Base-by-base conservation (phyloP, 352 stramenopile genomes). In the Pythium biforme region DNA sequence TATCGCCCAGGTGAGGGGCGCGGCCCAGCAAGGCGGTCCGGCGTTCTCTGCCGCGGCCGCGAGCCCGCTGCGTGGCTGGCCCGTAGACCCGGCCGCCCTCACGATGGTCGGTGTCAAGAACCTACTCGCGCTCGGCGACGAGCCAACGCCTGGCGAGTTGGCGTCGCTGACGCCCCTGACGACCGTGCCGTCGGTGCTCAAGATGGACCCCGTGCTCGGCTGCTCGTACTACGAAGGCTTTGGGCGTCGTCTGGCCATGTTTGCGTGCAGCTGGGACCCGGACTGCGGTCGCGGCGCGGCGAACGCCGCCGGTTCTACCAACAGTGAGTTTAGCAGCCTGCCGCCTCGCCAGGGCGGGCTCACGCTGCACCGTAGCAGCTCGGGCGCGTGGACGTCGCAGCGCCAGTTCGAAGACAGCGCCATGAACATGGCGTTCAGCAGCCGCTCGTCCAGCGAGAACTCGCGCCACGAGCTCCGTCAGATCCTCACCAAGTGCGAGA, bases 261-360 rank as follows among this genome's bases (percentile, higher is more conserved):
- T 92, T 37, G 86, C 86, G 34, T 95, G 86, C 55, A 85, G 92
- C 39, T 95, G 86, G 86, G 86, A 95, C 34, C 86, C 86, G 17
- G 84, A 95, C 39, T 83, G 69, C 23, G 81, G 82, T 0, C 77
- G 86, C 56, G 69, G 56, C 20, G 29, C 53, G 3, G n/a, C 59
- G 0, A 43, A 12, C 2, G 22, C 23, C 14, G 37, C 14, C n/a
- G 1, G 15, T 26, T n/a, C n/a, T n/a, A 27, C 26, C 15, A 22
- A 39, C 9, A 22, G 47, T 40, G 27, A 8, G 33, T 11, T 40
- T 11, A 40, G 12, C 25, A 53, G 49, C 17, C 34, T 63, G 12
- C 54, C 59, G 26, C 60, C 66, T 43, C 55, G 59, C 26, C 66
- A 68, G 26, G 39, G 34, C 8, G 50, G 50, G 5, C 54, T 68